These are phyloP conservation scores for Fusarium torulosum DNA, from an alignment of 2,329 filamentous ascomycete species.

Conservation along the genomic window DNA sequence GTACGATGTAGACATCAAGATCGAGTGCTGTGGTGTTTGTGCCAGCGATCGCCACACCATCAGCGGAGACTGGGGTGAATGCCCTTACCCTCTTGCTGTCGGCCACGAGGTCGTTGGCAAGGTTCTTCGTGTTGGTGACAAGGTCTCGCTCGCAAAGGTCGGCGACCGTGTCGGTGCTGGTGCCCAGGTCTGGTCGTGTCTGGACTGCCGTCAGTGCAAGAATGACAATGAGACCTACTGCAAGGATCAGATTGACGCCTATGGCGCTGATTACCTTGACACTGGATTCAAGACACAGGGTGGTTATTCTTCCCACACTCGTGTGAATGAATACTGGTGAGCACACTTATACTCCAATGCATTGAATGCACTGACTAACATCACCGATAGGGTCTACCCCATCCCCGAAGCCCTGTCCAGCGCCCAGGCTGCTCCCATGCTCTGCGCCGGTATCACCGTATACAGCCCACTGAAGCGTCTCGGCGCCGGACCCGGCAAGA, in stretches of 20 bases:
- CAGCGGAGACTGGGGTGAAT: slow-evolving; percentile 74
- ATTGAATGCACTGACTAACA: slow-evolving; percentile 13
- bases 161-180: slow-evolving; percentile 71
- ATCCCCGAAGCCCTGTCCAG: slow-evolving; percentile 79
- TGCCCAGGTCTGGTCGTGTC: slow-evolving; percentile 68
- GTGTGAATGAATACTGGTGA: slow-evolving; percentile 60
- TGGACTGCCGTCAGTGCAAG: slow-evolving; percentile 57
- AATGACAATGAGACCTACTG: slow-evolving; percentile 59
- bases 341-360: slow-evolving; percentile 40
- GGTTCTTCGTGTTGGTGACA: slow-evolving; percentile 72
- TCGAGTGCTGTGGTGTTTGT: slow-evolving; percentile 83
- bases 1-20: slow-evolving; percentile 88
- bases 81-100: slow-evolving; percentile 73
- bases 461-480: slow-evolving; percentile 83
- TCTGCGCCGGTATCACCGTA: slow-evolving; percentile 86
- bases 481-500: slow-evolving; percentile 81
- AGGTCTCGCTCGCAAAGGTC: slow-evolving; percentile 61
- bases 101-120: slow-evolving; percentile 80
- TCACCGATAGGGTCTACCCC: slow-evolving; percentile 67
- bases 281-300: slow-evolving; percentile 70
- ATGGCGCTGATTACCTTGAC: slow-evolving; percentile 63
- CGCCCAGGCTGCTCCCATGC: slow-evolving; percentile 78
- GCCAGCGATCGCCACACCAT: slow-evolving; percentile 80
- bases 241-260: slow-evolving; percentile 60
- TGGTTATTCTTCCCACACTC: slow-evolving; percentile 59